Evolutionary conservation across 2,329 filamentous ascomycete genomes (phyloP).

Genomic region (Alternaria arborescens): DNA sequence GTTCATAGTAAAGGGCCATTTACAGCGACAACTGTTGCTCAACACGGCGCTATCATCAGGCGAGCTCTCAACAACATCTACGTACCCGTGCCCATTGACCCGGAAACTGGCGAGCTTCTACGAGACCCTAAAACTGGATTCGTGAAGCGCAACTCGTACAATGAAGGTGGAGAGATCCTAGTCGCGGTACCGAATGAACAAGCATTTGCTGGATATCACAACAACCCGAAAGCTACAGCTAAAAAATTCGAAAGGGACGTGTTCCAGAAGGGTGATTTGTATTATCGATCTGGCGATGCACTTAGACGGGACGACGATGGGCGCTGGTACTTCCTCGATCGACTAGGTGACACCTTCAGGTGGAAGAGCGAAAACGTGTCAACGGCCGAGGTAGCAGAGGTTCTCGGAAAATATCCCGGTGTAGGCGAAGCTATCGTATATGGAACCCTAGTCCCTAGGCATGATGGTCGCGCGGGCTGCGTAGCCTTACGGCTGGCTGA

Average conservation of each 20-base stretch:
- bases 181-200: slow-evolving; percentile 62
- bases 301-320: slow-evolving; percentile 54
- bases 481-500: slow-evolving; percentile 65
- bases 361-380: slow-evolving; percentile 60
- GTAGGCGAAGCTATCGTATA: slow-evolving; percentile 58
- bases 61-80: slow-evolving; percentile 61
- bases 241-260: slow-evolving; percentile 60
- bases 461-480: slow-evolving; percentile 62
- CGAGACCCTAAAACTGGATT: slow-evolving; percentile 73
- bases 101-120: slow-evolving; percentile 71
- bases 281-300: slow-evolving; percentile 57
- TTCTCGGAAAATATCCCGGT: slow-evolving; percentile 52
- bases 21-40: slow-evolving; percentile 68
- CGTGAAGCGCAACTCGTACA: slow-evolving; percentile 67
- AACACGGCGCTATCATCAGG: slow-evolving; percentile 71
- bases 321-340: slow-evolving; percentile 58
- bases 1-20: slow-evolving; percentile 63
- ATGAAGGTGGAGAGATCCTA: slow-evolving; percentile 76
- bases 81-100: slow-evolving; percentile 72
- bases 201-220: slow-evolving; percentile 70
- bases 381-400: slow-evolving; percentile 57
- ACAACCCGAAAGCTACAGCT: slow-evolving; percentile 69
- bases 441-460: slow-evolving; percentile 54
- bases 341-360: slow-evolving; percentile 57
- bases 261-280: slow-evolving; percentile 56